Evolutionary conservation across 306 rosid species (phyloP), one percentile per base, ranked within the genome.

Genomic region (Sphenostylis stenocarpa): DNA sequence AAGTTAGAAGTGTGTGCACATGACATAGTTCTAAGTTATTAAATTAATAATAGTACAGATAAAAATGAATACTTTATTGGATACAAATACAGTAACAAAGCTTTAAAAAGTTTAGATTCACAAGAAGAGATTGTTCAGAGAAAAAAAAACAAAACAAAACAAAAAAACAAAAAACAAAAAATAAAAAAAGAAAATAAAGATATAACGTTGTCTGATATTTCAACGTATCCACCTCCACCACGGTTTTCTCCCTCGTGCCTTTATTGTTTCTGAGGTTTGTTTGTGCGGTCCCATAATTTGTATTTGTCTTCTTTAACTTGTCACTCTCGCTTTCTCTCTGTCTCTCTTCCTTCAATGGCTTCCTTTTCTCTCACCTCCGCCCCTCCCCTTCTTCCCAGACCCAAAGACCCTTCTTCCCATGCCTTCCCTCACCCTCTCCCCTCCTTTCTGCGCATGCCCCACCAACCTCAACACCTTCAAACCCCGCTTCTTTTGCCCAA

Each of bases 301-400:
- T 13, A 9, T 48, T 9, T 60, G 56, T 56, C 53, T 43, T 56
- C 67, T 36, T 20, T 9, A 11, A 17, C 71, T 16, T 28, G 5
- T 49, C 28, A 3, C 76, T 81, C 68, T 16, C 44, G 2, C 12
- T 65, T 49, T 38, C 43, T 62, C 0, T 29, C 3, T 26, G 26
- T 9, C 9, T 36, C 70, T 17, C 36, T 63, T 73, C 7, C 81
- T 28, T 55, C 52, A 8, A 72, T 72, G 77, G 77, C 77, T 72
- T 72, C 83, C 34, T 21, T 88, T 58, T 72, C 91, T 80, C 70
- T 72, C 33, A 44, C 70, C 9, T 34, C 77, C 36, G 61, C 80
- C 16, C 29, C 58, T 77, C 36, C 81, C 44, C 79, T 71, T 60
- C 78, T 66, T 62, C 75, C n/a, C 75, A 73, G 10, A n/a, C 74